A percentile compares a stretch with the other conserved stretches of the same genome.
Evolutionary conservation across 805 yeast species (phyloP).

Genomic region (Yamadazyma akitaensis): DNA sequence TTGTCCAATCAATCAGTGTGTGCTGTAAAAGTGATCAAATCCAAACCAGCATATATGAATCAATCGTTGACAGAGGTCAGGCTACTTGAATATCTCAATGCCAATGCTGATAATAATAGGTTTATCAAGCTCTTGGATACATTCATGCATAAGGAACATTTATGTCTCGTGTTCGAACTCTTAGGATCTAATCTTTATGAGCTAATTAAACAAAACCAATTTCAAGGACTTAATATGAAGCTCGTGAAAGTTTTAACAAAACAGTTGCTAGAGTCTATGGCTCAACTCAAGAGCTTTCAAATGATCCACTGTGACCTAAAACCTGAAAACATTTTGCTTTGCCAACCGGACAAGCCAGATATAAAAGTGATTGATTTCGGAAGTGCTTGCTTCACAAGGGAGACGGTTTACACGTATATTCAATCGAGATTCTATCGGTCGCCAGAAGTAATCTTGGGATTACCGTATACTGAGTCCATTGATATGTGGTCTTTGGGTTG

Average conservation of each 20-base stretch:
- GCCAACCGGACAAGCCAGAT: conserved; percentile 76
- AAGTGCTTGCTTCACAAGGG: conserved; percentile 88
- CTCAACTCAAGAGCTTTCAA: conserved; percentile 75
- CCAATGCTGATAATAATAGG: conserved; percentile 62
- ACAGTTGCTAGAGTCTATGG: conserved; percentile 78
- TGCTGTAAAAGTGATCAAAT: conserved; percentile 92
- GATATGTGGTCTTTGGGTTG: conserved; percentile 98
- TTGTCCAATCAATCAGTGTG: conserved; percentile 77
- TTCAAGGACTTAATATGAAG: conserved; percentile 81
- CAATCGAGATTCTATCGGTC: conserved; percentile 92
- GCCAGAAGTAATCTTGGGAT: conserved; percentile 89
- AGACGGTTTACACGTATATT: conserved; percentile 84
- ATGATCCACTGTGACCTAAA: conserved; percentile 95
- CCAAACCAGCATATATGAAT: conserved; percentile 84
- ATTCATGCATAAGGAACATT: conserved; percentile 87
- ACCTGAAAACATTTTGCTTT: conserved; percentile 88
- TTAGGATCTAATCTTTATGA: conserved; percentile 87
- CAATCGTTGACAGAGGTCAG: conserved; percentile 91
- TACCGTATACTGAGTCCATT: conserved; percentile 88
- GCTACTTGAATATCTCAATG: conserved; percentile 76
- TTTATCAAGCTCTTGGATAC: conserved; percentile 79
- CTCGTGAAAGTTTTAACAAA: conserved; percentile 73
- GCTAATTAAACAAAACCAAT: conserved; percentile 86
- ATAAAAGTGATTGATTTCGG: conserved; percentile 96
- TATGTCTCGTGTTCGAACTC: conserved; percentile 89